Evolutionary conservation across 176 grass and related monocot species (phyloP).

Genomic region (Paspalum vaginatum): DNA sequence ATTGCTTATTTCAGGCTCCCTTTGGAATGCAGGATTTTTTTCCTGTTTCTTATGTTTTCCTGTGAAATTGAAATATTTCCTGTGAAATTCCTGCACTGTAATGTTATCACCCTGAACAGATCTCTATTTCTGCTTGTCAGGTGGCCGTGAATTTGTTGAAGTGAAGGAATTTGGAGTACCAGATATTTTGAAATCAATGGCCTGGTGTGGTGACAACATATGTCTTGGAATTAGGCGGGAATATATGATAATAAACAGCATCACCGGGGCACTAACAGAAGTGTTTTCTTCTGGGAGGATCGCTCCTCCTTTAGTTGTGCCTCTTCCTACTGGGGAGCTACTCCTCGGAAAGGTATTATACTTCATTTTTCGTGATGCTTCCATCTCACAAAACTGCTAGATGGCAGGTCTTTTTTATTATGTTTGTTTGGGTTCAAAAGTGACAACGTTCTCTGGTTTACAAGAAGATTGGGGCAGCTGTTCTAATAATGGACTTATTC

Average conservation of each 20-base stretch:
- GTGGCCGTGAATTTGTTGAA: slow-evolving; percentile 91
- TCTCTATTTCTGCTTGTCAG: slow-evolving; percentile 50
- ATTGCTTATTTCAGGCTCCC: slow-evolving; percentile 20
- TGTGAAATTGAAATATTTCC: no score
- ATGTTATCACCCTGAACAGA: slow-evolving; percentile 33
- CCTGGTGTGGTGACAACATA: slow-evolving; percentile 96
- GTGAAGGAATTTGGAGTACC: slow-evolving; percentile 94
- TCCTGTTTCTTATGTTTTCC: no score
- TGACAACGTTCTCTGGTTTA: slow-evolving; percentile 5
- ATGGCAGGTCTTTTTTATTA: slow-evolving; percentile 5
- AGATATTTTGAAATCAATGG: slow-evolving; percentile 84
- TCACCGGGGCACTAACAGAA: slow-evolving; percentile 79
- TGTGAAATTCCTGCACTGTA: no score
- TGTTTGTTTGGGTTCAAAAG: slow-evolving; percentile 25
- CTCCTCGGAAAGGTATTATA: slow-evolving; percentile 86
- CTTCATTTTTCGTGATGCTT: slow-evolving; percentile 4
- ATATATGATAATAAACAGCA: slow-evolving; percentile 90
- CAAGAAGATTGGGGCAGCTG: background rate
- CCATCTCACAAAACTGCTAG: slow-evolving; percentile 29
- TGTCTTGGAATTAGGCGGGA: slow-evolving; percentile 89
- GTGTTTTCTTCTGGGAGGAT: slow-evolving; percentile 93
- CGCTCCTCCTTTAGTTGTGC: slow-evolving; percentile 87
- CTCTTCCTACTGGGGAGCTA: slow-evolving; percentile 78
- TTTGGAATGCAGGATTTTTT: no score
- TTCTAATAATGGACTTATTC: slow-evolving; percentile 12